Conservation (phyloP, 371 early-diverging fungal species). For the Lichtheimia ornata region DNA sequence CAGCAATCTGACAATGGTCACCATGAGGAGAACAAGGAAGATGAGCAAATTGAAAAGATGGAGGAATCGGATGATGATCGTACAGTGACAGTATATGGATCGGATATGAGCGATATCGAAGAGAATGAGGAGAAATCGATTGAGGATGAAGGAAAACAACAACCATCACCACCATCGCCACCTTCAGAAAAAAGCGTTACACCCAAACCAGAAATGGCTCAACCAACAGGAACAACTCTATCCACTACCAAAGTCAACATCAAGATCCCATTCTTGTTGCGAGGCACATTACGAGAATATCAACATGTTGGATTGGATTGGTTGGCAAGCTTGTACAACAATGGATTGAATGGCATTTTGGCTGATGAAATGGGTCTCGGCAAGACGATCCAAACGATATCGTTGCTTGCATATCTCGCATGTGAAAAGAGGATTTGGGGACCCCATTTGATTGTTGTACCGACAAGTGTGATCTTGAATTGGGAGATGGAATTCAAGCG, state of each 20-base stretch:
- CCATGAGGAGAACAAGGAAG: conserved; percentile 6
- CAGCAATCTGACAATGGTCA: not conserved
- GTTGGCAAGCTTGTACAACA: conserved; percentile 90
- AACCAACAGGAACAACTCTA: conserved; percentile 36
- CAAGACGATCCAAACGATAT: conserved; percentile 97
- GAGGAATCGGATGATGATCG: conserved; percentile 37
- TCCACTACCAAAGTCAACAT: conserved; percentile 52
- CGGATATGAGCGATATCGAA: conserved; percentile 23
- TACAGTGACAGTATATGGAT: conserved; percentile 47
- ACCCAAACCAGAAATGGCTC: not conserved
- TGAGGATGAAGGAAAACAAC: not conserved
- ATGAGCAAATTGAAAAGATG: conserved; percentile 17
- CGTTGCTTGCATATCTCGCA: conserved; percentile 76
- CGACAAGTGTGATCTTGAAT: conserved; percentile 90
- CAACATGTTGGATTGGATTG: conserved; percentile 81
- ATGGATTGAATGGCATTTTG: conserved; percentile 94
- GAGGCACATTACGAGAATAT: conserved; percentile 74
- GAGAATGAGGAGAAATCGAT: conserved; percentile 25
- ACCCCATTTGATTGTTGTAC: conserved; percentile 90
- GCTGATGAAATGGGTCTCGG: conserved; percentile 99
- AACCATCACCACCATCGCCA: conserved; percentile 1
- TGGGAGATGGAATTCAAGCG: conserved; percentile 95
- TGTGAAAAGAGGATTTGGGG: conserved; percentile 77
- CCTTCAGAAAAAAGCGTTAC: not conserved
- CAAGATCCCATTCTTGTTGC: conserved; percentile 59